These are phyloP conservation scores for Gremmenia infestans DNA, from an alignment of 2,329 filamentous ascomycete genomes.

Conservation along the genomic window DNA sequence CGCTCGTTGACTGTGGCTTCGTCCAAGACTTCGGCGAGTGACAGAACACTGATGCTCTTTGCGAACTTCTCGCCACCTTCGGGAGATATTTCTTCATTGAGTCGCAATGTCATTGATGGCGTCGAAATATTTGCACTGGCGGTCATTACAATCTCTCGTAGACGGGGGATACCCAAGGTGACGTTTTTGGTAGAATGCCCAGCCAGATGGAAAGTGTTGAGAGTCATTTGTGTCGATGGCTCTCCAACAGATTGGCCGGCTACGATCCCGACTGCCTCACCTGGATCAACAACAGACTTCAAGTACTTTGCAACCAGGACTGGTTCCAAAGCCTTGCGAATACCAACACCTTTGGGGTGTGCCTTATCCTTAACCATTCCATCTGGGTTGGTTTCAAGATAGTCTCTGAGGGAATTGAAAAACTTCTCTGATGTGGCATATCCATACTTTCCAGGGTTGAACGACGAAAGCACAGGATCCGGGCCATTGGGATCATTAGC, in stretches of 20 bases:
- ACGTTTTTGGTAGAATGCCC: constrained; percentile 98
- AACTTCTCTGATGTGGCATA: constrained; percentile 90
- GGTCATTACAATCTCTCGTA: constrained; percentile 98
- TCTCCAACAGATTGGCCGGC: constrained; percentile 96
- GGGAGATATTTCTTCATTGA: constrained; percentile 65
- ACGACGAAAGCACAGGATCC: constrained; percentile 70
- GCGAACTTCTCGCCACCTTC: constrained; percentile 74
- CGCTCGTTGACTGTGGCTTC: constrained; percentile 75
- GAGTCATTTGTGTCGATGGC: constrained; percentile 97
- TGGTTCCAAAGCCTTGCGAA: constrained; percentile 52
- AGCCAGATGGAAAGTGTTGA: constrained; percentile 99
- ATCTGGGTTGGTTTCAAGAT: constrained; percentile 71
- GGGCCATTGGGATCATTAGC: constrained; percentile 45
- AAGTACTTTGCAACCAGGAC: constrained; percentile 91
- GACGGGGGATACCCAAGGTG: constrained; percentile 92
- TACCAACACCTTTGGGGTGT: constrained; percentile 30
- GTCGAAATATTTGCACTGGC: constrained; percentile 86
- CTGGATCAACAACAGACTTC: constrained; percentile 85
- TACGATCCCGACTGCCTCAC: constrained; percentile 94
- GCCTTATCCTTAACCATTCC: constrained; percentile 50
- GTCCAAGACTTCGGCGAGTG: constrained; percentile 78
- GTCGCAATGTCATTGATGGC: constrained; percentile 79
- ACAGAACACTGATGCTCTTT: constrained; percentile 85
- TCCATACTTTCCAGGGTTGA: constrained; percentile 70
- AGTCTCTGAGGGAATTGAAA: constrained; percentile 65